A percentile compares a stretch with the other conserved stretches of the same genome.
phyloP scores from a whole-genome alignment of 108 stramenopile species.

The Skeletonema grethae region DNA sequence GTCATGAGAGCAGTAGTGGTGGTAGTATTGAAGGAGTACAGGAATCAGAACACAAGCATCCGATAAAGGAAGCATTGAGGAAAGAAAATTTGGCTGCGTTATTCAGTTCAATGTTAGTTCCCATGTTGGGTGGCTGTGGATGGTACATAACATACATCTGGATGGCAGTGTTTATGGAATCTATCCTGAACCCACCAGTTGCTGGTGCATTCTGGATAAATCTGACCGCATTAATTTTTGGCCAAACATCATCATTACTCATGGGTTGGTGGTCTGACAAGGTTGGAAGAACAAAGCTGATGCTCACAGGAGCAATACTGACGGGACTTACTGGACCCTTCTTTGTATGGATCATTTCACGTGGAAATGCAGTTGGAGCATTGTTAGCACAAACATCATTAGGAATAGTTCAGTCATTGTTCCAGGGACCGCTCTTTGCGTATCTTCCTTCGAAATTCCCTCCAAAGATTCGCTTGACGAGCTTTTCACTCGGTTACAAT shows the following conservation, averaged over 20 bases:
- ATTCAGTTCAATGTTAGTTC: slow-evolving; percentile 48
- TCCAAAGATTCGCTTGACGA: slow-evolving; percentile 61
- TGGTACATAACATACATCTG: slow-evolving; percentile 71
- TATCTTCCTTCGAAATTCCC: slow-evolving; percentile 72
- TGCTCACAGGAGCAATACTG: slow-evolving; percentile 50
- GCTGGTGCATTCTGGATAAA: slow-evolving; percentile 71
- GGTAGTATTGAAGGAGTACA: slow-evolving; percentile 1
- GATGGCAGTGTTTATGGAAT: slow-evolving; percentile 70
- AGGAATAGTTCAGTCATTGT: slow-evolving; percentile 60
- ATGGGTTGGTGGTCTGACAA: slow-evolving; percentile 60
- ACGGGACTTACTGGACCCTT: slow-evolving; percentile 51
- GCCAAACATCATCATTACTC: slow-evolving; percentile 44
- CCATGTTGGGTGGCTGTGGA: slow-evolving; percentile 63
- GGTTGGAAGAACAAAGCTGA: slow-evolving; percentile 52
- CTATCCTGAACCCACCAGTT: slow-evolving; percentile 62
- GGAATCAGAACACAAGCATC: slow-evolving; percentile 30
- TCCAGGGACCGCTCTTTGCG: slow-evolving; percentile 60
- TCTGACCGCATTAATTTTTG: slow-evolving; percentile 41
- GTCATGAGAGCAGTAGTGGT: slow-evolving; percentile 2
- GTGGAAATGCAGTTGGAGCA: slow-evolving; percentile 38
- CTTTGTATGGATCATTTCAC: slow-evolving; percentile 49
- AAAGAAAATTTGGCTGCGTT: slow-evolving; percentile 56
- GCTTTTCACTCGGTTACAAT: slow-evolving; percentile 65
- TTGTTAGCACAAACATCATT: slow-evolving; percentile 57
- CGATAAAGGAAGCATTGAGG: slow-evolving; percentile 51